A percentile compares a stretch with the other conserved stretches of the same genome.
Evolutionary conservation across 202 grass and related monocot genomes (phyloP).

Genomic region (Zoysia matrella): DNA sequence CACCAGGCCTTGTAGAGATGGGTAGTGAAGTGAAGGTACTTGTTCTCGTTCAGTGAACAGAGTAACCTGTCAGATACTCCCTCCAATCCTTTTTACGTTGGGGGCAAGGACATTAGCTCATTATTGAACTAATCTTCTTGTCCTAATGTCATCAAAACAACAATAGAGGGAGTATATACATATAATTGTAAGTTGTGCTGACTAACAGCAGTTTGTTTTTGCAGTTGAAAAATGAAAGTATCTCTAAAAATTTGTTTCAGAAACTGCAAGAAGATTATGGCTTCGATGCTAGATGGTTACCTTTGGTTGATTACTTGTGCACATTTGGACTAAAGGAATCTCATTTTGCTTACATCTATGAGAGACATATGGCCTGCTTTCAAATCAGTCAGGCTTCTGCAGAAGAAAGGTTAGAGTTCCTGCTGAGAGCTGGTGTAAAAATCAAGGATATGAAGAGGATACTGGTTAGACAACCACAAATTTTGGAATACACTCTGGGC

Average conservation of each 20-base stretch:
- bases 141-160: background rate
- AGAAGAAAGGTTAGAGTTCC: conserved; percentile 80
- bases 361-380: conserved; percentile 89
- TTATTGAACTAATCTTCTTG: background rate
- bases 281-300: conserved; percentile 92
- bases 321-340: conserved; percentile 89
- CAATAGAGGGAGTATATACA: background rate
- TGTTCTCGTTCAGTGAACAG: conserved; percentile 23
- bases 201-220: conserved; percentile 38
- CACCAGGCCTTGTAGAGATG: conserved; percentile 24
- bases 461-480: conserved; percentile 90
- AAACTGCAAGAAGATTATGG: conserved; percentile 85
- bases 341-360: conserved; percentile 84
- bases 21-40: conserved; percentile 57
- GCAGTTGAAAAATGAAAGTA: conserved; percentile 81
- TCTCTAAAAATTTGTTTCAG: conserved; percentile 66
- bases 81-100: background rate
- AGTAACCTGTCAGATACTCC: conserved; percentile 29
- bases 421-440: conserved; percentile 83
- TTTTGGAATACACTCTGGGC: conserved; percentile 80
- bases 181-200: background rate
- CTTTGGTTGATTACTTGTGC: conserved; percentile 86
- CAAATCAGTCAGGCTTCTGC: conserved; percentile 77
- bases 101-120: background rate
- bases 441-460: conserved; percentile 87